Base-by-base conservation (phyloP, 345 rosid genomes). In the Leavenworthia alabamica region DNA sequence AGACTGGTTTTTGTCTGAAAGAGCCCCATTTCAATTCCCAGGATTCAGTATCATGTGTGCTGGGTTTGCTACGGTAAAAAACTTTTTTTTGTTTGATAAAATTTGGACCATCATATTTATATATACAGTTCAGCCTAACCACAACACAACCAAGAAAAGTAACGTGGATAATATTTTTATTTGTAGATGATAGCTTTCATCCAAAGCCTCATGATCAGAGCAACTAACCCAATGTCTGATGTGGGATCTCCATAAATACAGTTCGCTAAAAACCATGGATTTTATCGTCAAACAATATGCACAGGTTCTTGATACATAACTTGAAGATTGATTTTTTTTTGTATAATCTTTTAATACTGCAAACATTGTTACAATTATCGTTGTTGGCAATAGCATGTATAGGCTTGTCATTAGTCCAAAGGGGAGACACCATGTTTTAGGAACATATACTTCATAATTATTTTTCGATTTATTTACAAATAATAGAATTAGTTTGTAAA, bases 41-140 rank as follows among this genome's bases (percentile, higher is more conserved):
- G 98, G 98, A 40, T 88, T 92, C 77, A 92, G 98, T 71, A 81
- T 92, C 16, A 79, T 86, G 96, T 86, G 89, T 51, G 70, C 66
- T 0, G 90, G 85, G 35, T 75, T 92, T 37, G 79, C 80, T 15
- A 60, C 82, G 79, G 95, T 92, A 84, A 54, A 4, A 67, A 28
- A 29, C 17, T 23, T 51, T 32, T 27, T 3, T 3, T 3, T 32
- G 3, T 23, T 23, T 3, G 1, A 43, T 1, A 19, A 0, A 4
- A 11, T 19, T 19, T 10, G 0, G 10, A 4, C 0, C 9, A 44
- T 11, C 3, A 19, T 19, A 7, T 20, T 4, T 11, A 4, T 12
- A n/a, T 12, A 23, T 46, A 9, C 12, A 6, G 20, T 6, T 14
- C 13, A 36, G 17, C 5, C 56, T 4, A 16, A 12, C 37, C 46